phyloP scores from a whole-genome alignment of 345 rosid genomes.

The Sisymbrium altissimum region DNA sequence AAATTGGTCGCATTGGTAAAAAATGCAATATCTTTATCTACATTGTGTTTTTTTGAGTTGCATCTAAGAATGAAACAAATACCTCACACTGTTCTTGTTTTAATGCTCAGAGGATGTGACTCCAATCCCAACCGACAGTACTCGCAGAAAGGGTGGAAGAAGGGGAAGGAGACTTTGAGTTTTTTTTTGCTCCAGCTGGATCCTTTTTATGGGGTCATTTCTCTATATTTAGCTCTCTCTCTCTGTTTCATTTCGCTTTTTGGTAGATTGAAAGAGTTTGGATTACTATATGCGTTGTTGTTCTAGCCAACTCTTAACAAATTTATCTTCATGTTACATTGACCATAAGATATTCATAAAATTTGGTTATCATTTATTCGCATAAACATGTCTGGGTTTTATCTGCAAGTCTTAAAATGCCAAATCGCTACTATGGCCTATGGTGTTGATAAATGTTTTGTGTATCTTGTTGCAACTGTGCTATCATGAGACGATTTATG shows the following conservation, averaged over 20 bases:
- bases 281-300: not conserved
- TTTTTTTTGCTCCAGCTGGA: not conserved
- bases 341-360: too few species aligned
- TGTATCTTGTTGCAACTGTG: too few species aligned
- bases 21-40: not conserved
- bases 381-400: not conserved
- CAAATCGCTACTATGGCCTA: too few species aligned
- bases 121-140: slow-evolving; percentile 74
- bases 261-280: slow-evolving; percentile 11
- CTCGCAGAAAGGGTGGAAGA: slow-evolving; percentile 82
- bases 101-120: slow-evolving; percentile 66
- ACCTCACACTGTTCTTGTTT: not conserved
- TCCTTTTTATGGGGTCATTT: not conserved
- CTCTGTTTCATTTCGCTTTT: not conserved
- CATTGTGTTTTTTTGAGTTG: not conserved
- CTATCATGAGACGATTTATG: too few species aligned
- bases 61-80: not conserved
- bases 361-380: not conserved
- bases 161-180: slow-evolving; percentile 75
- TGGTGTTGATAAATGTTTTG: too few species aligned
- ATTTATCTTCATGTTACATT: not conserved
- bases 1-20: slow-evolving; percentile 75
- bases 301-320: not conserved
- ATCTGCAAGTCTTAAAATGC: too few species aligned
- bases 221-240: not conserved